Evolutionary conservation across 352 stramenopile genomes (phyloP), one percentile per base, ranked within the genome.

Genomic region (Peronospora farinosa): DNA sequence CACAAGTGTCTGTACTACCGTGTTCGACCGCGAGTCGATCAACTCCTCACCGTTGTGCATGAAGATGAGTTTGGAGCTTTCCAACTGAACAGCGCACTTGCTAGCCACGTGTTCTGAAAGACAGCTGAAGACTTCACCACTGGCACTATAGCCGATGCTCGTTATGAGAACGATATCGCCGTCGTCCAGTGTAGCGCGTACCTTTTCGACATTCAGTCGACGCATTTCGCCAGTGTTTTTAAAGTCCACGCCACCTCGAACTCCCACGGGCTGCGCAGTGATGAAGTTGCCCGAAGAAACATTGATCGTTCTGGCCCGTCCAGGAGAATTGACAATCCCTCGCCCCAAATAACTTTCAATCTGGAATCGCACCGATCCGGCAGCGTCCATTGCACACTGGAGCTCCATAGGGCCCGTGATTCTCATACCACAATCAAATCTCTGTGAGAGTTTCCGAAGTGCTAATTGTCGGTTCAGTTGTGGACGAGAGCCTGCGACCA

Each of bases 251-350:
- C 85, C 85, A 23, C 78, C 82, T 15, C 82, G 76, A 1, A 96
- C 86, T 11, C 88, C 88, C 2, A 96, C 78, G 6, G 78, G 84
- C 64, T 95, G 85, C 4, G 95, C 94, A 8, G 89, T 96, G 69
- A 97, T 97, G 68, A 98, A 98, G 63, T 99, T 99, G 9, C 95
- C 95, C 2, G 87, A 96, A 4, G 96, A 81, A 36, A 99, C 93
- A 62, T 96, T 98, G 54, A 96, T 89, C 6, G 74, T 68, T 5
- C 74, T 56, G 1, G 71, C 65, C 16, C 76, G 69, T 35, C 83
- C 82, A 0, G 81, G 80, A 8, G 72, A 77, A 62, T 96, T 96
- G 36, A 88, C 74, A 45, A 95, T 89, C 2, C 85, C 85, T 25
- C 85, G 74, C 1, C 80, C 83, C 7, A 95, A 66, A 39, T 75